Percentiles rank a stretch among this genome's conserved stretches.
Conservation (phyloP, 2,329 filamentous ascomycete genomes). For the Chaetomium sp. region DNA sequence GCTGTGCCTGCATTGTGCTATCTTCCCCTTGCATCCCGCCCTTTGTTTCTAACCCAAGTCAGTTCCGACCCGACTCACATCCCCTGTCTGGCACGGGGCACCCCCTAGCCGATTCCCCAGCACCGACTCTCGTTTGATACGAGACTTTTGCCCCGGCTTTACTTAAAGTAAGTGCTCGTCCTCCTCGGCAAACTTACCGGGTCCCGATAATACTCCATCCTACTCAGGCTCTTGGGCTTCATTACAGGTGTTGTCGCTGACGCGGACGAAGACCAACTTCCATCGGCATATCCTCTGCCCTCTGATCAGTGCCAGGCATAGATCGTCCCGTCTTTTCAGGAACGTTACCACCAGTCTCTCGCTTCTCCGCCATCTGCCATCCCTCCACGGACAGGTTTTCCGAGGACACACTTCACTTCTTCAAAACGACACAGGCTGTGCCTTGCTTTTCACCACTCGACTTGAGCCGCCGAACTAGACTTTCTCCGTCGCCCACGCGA, state of each 20-base stretch:
- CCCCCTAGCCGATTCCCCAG: slow-evolving; percentile 17
- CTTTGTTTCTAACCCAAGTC: slow-evolving; percentile 18
- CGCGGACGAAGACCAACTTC: slow-evolving; percentile 17
- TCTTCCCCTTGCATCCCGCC: slow-evolving; percentile 14
- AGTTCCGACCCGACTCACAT: neutral
- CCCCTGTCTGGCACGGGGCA: slow-evolving; percentile 24
- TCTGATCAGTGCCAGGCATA: slow-evolving; percentile 27
- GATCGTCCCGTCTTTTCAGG: slow-evolving; percentile 30
- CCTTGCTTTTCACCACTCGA: slow-evolving; percentile 14
- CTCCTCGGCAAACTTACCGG: slow-evolving; percentile 2
- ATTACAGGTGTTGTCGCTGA: slow-evolving; percentile 17
- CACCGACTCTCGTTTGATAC: slow-evolving; percentile 19
- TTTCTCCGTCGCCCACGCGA: slow-evolving; percentile 13
- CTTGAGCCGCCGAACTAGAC: neutral
- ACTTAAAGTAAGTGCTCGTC: slow-evolving; percentile 27
- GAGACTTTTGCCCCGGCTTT: slow-evolving; percentile 11
- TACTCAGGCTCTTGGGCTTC: slow-evolving; percentile 20
- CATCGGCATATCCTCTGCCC: slow-evolving; percentile 17
- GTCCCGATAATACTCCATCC: slow-evolving; percentile 13
- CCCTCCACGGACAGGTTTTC: slow-evolving; percentile 12
- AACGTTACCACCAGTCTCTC: slow-evolving; percentile 15
- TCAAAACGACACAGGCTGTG: slow-evolving; percentile 21
- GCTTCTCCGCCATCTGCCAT: slow-evolving; percentile 15
- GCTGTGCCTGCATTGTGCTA: slow-evolving; percentile 28
- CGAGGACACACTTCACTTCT: slow-evolving; percentile 14